A percentile compares a stretch with the other conserved stretches of the same genome.
phyloP scores from a whole-genome alignment of 768 basidiomycete species.

The Phaeotremella skinneri region DNA sequence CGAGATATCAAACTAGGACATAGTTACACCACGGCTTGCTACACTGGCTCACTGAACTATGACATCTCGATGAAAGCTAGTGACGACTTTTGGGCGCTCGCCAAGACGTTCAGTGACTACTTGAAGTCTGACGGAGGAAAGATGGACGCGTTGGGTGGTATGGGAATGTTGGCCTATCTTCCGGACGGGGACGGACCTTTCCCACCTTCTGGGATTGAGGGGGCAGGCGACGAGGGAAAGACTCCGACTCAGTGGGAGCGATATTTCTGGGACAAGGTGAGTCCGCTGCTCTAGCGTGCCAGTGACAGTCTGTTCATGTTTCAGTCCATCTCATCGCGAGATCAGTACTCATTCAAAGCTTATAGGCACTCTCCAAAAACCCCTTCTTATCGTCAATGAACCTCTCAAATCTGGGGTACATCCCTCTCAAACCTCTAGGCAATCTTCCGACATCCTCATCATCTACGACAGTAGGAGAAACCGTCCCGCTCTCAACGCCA shows the following conservation, averaged over 20 bases:
- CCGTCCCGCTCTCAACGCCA: neutral
- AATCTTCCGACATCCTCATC: neutral
- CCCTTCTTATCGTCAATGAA: conserved; percentile 12
- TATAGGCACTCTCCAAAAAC: neutral
- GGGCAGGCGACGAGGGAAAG: neutral
- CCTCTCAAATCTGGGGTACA: conserved; percentile 26
- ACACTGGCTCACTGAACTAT: conserved; percentile 7
- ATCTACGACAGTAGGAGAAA: neutral
- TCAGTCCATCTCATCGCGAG: neutral
- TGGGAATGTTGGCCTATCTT: conserved; percentile 25
- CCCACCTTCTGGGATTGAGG: neutral
- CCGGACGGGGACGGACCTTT: conserved; percentile 16
- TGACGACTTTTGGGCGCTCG: conserved; percentile 17
- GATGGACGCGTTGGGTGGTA: conserved; percentile 6
- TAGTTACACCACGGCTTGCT: conserved; percentile 18
- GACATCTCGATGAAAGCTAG: neutral
- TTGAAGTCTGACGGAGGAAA: conserved; percentile 3
- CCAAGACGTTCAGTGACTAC: conserved; percentile 4
- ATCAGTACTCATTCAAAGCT: neutral
- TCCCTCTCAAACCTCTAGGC: conserved; percentile 8
- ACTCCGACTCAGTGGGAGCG: conserved; percentile 27
- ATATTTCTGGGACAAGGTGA: conserved; percentile 13
- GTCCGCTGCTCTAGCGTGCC: no score
- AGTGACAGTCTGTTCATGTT: no score
- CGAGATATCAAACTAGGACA: conserved; percentile 17